These are phyloP conservation scores for Guadua angustifolia DNA, from an alignment of 176 grass and related monocot genomes.

Conservation along the genomic window DNA sequence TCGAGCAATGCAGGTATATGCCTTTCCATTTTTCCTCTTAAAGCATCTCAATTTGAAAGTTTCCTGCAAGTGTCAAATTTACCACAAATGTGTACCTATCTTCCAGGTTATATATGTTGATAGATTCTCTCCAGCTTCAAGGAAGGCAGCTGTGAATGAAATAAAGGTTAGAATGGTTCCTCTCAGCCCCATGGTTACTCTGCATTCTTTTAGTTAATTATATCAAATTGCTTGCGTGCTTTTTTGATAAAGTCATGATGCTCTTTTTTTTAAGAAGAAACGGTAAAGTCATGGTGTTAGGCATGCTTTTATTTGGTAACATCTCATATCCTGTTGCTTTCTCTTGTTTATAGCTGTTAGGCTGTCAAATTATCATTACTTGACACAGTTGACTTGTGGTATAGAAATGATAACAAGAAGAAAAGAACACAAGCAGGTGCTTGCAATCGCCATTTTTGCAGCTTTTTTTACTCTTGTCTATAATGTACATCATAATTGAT, in stretches of 20 bases:
- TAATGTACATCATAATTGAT: neutral
- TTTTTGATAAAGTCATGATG: neutral
- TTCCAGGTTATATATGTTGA: slow-evolving; percentile 98
- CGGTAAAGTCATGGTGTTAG: neutral
- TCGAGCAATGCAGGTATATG: slow-evolving; percentile 91
- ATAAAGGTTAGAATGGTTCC: slow-evolving; percentile 80
- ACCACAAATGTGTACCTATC: slow-evolving; percentile 8
- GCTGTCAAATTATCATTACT: slow-evolving; percentile 7
- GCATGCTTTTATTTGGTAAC: neutral
- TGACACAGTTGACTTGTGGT: neutral
- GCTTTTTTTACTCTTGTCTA: slow-evolving; percentile 21
- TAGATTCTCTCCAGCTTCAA: slow-evolving; percentile 87
- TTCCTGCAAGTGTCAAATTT: slow-evolving; percentile 36
- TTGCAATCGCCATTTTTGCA: slow-evolving; percentile 12
- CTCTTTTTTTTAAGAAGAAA: neutral
- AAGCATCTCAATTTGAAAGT: slow-evolving; percentile 11
- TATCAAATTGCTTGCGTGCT: neutral
- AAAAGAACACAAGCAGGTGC: slow-evolving; percentile 10
- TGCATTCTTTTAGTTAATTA: neutral
- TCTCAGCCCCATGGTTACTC: slow-evolving; percentile 7
- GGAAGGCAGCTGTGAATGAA: slow-evolving; percentile 92
- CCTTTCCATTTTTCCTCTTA: slow-evolving; percentile 13
- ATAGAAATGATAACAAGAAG: slow-evolving; percentile 7
- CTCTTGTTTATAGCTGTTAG: slow-evolving; percentile 16
- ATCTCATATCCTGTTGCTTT: neutral